Evolutionary conservation across 1,139 yeast species (phyloP).

Genomic region (Hyphopichia khmerensis): DNA sequence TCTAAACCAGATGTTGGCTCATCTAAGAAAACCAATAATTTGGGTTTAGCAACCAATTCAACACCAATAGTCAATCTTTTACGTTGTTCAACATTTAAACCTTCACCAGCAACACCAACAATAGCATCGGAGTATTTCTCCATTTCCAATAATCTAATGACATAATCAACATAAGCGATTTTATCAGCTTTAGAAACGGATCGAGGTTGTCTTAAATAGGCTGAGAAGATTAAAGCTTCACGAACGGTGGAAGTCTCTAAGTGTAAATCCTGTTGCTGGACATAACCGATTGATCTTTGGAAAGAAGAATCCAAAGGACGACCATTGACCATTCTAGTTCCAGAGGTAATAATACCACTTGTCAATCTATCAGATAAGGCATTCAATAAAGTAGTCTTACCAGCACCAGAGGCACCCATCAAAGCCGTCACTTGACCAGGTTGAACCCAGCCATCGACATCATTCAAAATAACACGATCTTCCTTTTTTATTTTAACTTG

Average conservation of each 20-base stretch:
- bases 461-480: conserved; percentile 37
- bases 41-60: conserved; percentile 41
- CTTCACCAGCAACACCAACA: conserved; percentile 42
- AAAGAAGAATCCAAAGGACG: conserved; percentile 32
- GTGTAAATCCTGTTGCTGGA: conserved; percentile 41
- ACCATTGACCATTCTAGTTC: conserved; percentile 38
- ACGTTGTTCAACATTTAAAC: conserved; percentile 39
- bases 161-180: conserved; percentile 34
- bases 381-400: conserved; percentile 34
- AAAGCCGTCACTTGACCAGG: conserved; percentile 31
- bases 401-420: conserved; percentile 39
- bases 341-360: conserved; percentile 32
- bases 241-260: conserved; percentile 37
- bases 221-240: conserved; percentile 37
- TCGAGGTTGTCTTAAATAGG: conserved; percentile 35
- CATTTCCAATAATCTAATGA: conserved; percentile 40
- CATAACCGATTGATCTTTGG: conserved; percentile 43
- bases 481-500: conserved; percentile 60
- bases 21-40: conserved; percentile 35
- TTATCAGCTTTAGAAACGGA: conserved; percentile 29
- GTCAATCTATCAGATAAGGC: conserved; percentile 34
- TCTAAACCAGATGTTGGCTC: conserved; percentile 44
- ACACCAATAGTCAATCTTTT: conserved; percentile 39
- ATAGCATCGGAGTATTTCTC: conserved; percentile 33
- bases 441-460: conserved; percentile 25